Evolutionary conservation across 495 filamentous ascomycete species (phyloP).

Genomic region (Penicillium steckii): DNA sequence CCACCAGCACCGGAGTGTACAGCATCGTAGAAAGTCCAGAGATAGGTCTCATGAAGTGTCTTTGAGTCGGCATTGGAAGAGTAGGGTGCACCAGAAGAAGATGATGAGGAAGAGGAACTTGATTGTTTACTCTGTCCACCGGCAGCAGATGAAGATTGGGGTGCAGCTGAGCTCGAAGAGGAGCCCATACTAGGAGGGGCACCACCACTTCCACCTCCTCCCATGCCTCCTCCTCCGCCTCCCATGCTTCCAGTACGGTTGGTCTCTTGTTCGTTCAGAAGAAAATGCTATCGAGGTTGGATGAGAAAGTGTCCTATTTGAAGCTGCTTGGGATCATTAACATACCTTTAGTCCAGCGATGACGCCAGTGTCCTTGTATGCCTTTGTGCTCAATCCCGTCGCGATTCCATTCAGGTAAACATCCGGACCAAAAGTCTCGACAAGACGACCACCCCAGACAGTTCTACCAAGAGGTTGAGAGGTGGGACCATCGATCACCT

Average conservation of each 20-base stretch:
- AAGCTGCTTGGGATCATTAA: not conserved
- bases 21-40: conserved; percentile 69
- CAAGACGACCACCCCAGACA: conserved; percentile 49
- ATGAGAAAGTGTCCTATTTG: no score
- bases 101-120: conserved; percentile 5
- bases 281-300: conserved; percentile 52
- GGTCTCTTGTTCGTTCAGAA: conserved; percentile 65
- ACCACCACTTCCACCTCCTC: not conserved
- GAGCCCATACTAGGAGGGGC: not conserved
- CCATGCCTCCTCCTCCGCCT: no score
- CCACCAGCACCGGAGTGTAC: conserved; percentile 56
- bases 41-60: conserved; percentile 68
- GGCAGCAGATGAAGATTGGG: conserved; percentile 59
- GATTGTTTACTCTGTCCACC: not conserved
- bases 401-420: conserved; percentile 53
- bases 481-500: conserved; percentile 58
- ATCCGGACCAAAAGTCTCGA: conserved; percentile 52
- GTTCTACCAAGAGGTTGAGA: conserved; percentile 69
- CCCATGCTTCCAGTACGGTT: conserved; percentile 25
- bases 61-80: conserved; percentile 63
- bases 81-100: conserved; percentile 49
- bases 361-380: conserved; percentile 65
- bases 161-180: conserved; percentile 1
- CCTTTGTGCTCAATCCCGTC: conserved; percentile 55
- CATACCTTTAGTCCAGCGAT: conserved; percentile 66